Base-by-base conservation (phyloP, 495 filamentous ascomycete genomes). In the Penicillium goetzii region DNA sequence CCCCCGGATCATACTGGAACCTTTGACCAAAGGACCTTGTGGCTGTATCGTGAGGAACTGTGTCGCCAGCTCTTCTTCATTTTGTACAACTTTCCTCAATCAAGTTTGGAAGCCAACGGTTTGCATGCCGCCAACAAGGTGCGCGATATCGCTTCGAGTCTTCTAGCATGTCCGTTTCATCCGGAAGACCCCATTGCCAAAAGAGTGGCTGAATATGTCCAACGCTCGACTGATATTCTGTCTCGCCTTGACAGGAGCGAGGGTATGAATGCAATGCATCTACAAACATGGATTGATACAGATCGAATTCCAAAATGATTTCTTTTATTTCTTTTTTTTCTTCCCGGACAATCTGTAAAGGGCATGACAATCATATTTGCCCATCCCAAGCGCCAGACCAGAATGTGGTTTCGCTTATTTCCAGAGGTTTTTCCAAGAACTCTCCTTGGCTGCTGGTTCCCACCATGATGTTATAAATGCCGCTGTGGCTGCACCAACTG, bases 161-260 rank as follows among this genome's bases (percentile, higher is more conserved):
- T 72, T 9, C 63, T 72, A 2, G 59, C 56, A 25, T 69, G 69
- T 40, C 69, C 69, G 23, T 72, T 69, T 49, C 43, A 56, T 21
- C 52, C 64, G 19, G 34, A 36, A 11, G 34, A 36, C 12, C 34
- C 34, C 34, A 36, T 36, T 14, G 34, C 34, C 34, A 36, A 36
- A 14, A 36, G 34, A 36, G 34, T 36, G 34, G 34, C 34, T 11
- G 34, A 14, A 10, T 36, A 36, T 36, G 34, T 36, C 7, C 63
- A 55, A 28, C 63, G 63, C 11, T 65, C 61, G 21, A 67, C 67
- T 28, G 60, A 66, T 12, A 58, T 69, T 9, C 45, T 72, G 14
- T 67, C 69, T 0, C 58, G 69, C 17, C 52, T 72, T 32, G 69
- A 72, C 30, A 52, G 61, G 15, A 72, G 69, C 36, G 69, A 72